These are phyloP conservation scores for Paracoccidioides brasiliensis DNA, from an alignment of 2,329 filamentous ascomycete species.

Conservation along the genomic window DNA sequence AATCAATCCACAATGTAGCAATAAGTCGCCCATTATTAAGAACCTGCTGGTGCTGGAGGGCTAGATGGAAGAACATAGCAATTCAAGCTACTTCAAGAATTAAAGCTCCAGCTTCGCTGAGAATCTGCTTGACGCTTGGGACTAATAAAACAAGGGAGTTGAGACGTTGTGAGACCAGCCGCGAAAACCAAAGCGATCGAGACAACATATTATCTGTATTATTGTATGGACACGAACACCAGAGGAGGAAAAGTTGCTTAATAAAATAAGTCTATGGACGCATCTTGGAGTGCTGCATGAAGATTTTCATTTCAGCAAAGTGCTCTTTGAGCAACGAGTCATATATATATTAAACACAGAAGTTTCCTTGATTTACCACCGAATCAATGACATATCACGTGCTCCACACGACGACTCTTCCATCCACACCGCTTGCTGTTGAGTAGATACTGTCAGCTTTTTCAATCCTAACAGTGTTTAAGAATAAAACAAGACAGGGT, in stretches of 20 bases:
- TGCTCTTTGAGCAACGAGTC: background rate
- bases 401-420: slow-evolving; percentile 67
- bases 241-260: background rate
- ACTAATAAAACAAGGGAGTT: background rate
- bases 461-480: background rate
- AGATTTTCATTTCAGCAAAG: too few relatives aligned
- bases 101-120: background rate
- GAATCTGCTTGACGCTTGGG: background rate
- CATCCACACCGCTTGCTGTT: slow-evolving; percentile 68
- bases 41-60: background rate
- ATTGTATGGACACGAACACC: background rate
- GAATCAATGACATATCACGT: slow-evolving; percentile 32
- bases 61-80: background rate
- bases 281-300: too few relatives aligned
- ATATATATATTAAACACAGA: background rate
- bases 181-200: background rate
- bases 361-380: background rate
- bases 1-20: background rate
- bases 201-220: background rate
- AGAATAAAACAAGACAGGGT: slow-evolving; percentile 6
- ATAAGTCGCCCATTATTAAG: background rate
- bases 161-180: background rate
- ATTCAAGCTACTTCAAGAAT: background rate
- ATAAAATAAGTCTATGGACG: too few relatives aligned
- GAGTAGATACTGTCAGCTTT: slow-evolving; percentile 10